These are phyloP conservation scores for Micractinium conductrix DNA, from an alignment of 139 green algal species.

Conservation along the genomic window DNA sequence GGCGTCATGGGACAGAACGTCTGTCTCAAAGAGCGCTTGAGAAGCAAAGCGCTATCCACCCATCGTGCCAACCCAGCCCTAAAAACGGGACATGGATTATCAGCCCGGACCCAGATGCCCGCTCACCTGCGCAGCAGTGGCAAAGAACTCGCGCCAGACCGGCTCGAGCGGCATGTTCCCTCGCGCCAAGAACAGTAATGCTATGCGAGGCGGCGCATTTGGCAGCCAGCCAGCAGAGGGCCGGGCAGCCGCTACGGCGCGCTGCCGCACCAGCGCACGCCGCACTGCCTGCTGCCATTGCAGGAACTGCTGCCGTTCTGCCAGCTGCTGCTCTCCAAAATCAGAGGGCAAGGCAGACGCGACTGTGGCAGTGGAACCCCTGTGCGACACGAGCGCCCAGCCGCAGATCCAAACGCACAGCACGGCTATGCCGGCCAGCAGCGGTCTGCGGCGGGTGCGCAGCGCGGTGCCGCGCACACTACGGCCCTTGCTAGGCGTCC, in stretches of 20 bases:
- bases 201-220: constrained; percentile 8
- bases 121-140: neutral
- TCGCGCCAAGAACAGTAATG: constrained; percentile 42
- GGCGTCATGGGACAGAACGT: no score
- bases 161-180: constrained; percentile 36
- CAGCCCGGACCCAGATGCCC: neutral
- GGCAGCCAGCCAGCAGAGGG: neutral
- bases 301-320: neutral
- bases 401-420: neutral
- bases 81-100: neutral
- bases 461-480: no score
- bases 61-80: neutral
- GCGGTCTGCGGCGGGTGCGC: no score
- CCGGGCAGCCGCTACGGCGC: neutral
- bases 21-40: neutral
- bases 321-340: neutral
- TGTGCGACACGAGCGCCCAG: neutral
- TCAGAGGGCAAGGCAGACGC: no score
- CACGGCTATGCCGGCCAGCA: no score
- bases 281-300: neutral
- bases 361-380: no score
- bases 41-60: neutral
- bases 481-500: neutral
- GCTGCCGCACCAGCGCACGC: neutral
- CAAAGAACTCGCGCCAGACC: constrained; percentile 36